Percentiles rank a stretch among this genome's conserved stretches.
Evolutionary conservation across 345 rosid genomes (phyloP).

Genomic region (Populus tremula): DNA sequence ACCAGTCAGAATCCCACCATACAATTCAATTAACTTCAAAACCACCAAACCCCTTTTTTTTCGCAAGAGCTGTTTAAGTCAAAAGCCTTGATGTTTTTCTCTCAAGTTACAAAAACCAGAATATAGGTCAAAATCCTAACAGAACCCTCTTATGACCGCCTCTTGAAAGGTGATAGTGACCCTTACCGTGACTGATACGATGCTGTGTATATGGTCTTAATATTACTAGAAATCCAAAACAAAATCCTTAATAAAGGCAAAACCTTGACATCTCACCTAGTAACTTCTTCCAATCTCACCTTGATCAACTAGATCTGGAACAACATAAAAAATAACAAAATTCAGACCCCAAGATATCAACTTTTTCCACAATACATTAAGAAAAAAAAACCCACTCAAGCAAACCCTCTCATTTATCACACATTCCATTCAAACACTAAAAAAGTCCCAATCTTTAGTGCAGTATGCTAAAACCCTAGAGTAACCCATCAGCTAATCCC

Average conservation of each 20-base stretch:
- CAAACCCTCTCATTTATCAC: not conserved
- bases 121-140: conserved; percentile 14
- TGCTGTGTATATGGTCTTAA: not conserved
- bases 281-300: not conserved
- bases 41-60: not conserved
- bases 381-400: not conserved
- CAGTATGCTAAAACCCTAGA: not conserved
- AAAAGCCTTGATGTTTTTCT: not conserved
- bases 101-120: conserved; percentile 14
- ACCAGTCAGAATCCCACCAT: conserved; percentile 1
- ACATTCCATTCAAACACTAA: not conserved
- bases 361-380: not conserved
- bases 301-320: conserved; percentile 16
- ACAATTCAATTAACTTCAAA: not conserved
- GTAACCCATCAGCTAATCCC: not conserved
- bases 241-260: conserved; percentile 1
- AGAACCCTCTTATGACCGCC: conserved; percentile 18
- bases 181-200: not conserved
- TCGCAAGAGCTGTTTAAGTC: conserved; percentile 3
- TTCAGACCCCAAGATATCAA: not conserved
- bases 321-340: not conserved
- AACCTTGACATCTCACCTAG: not conserved
- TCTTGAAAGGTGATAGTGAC: conserved; percentile 13
- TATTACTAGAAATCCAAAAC: not conserved
- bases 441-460: not conserved